Evolutionary conservation across 345 rosid genomes (phyloP).

Genomic region (Geranium rotundifolium): DNA sequence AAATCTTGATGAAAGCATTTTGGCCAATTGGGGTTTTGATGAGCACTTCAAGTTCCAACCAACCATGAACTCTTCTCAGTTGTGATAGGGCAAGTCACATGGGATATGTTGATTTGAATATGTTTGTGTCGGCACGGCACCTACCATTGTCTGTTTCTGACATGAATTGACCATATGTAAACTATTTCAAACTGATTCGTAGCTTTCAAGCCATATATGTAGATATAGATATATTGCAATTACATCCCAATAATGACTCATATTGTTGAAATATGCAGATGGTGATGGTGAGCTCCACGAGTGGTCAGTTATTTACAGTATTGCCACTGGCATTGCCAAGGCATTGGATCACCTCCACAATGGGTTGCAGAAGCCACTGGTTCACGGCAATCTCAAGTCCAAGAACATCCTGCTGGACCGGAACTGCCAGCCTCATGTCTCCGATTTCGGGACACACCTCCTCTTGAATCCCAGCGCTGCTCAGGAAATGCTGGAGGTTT

Average conservation of each 20-base stretch:
- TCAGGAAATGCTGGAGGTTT: slow-evolving; percentile 72
- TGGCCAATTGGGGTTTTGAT: too few relatives aligned
- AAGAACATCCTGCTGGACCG: slow-evolving; percentile 61
- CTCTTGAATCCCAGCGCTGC: slow-evolving; percentile 51
- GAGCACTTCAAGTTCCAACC: not conserved
- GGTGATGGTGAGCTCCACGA: slow-evolving; percentile 40
- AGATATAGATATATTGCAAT: not conserved
- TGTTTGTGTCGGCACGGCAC: not conserved
- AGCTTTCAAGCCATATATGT: not conserved
- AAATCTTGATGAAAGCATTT: too few relatives aligned
- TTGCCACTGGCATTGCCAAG: slow-evolving; percentile 51
- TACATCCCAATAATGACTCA: not conserved
- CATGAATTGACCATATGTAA: not conserved
- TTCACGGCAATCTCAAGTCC: slow-evolving; percentile 87
- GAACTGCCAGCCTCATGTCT: slow-evolving; percentile 40
- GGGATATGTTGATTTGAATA: not conserved
- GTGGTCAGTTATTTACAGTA: slow-evolving; percentile 47
- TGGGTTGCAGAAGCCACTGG: slow-evolving; percentile 43
- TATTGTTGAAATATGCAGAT: slow-evolving; percentile 22
- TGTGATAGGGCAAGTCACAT: not conserved
- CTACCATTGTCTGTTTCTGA: not conserved
- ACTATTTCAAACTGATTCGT: not conserved
- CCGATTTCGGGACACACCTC: slow-evolving; percentile 62
- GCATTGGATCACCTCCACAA: slow-evolving; percentile 75
- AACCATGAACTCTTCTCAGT: not conserved